Evolutionary conservation across 139 green algal species (phyloP).

Genomic region (Closterium sp.): DNA sequence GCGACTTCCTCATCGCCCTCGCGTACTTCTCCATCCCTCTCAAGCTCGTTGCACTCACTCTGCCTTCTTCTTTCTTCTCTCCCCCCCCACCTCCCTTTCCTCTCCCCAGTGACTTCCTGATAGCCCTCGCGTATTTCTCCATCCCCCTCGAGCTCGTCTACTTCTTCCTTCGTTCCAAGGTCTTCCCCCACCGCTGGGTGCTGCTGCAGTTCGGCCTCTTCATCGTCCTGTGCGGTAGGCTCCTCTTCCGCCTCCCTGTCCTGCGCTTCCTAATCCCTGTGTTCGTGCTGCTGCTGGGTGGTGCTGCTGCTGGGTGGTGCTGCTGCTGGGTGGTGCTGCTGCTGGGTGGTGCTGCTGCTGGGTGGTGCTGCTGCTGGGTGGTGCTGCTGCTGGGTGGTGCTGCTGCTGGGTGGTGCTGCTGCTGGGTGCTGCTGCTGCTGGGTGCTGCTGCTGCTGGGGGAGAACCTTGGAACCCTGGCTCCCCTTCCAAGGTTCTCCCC

Average conservation of each 20-base stretch:
- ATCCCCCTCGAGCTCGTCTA: slow-evolving; percentile 38
- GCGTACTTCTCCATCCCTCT: slow-evolving; percentile 46
- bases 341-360: no score
- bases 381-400: no score
- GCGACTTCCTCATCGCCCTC: slow-evolving; percentile 43
- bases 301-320: no score
- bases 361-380: no score
- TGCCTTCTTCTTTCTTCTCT: background rate
- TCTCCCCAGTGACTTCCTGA: slow-evolving; percentile 33
- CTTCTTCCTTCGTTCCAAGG: background rate
- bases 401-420: no score
- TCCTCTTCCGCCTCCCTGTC: no score
- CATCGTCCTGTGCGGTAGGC: slow-evolving; percentile 39
- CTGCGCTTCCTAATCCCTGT: no score
- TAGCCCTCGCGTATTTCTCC: slow-evolving; percentile 43
- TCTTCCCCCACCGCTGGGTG: slow-evolving; percentile 7
- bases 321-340: no score
- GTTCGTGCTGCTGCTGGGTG: no score
- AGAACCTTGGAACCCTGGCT: no score
- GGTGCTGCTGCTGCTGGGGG: no score
- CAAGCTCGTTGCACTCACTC: slow-evolving; percentile 8
- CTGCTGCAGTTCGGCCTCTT: slow-evolving; percentile 38
- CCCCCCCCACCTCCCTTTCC: background rate
- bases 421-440: no score
- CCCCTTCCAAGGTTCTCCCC: slow-evolving; percentile 14